Evolutionary conservation across 2,329 filamentous ascomycete genomes (phyloP), one percentile per base, ranked within the genome.

Genomic region (Curvularia eragrostidis): DNA sequence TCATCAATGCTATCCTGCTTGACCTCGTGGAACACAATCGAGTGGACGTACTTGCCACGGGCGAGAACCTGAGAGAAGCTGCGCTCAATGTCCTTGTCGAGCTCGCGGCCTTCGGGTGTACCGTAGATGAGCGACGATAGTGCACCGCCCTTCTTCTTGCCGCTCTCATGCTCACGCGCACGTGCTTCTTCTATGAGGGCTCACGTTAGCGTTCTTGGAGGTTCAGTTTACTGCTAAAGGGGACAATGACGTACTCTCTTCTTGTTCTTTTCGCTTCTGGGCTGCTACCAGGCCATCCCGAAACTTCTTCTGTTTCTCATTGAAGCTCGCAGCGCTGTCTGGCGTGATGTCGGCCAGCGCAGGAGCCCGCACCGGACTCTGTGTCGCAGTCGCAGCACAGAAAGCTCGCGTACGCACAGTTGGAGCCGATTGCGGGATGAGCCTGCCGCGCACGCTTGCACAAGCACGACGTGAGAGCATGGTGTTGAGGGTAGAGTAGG

Each of bases 11-110:
- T 95, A 71, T 97, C 93, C 60, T 93, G 93, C 81, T 96, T 93
- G 65, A 99, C 95, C 61, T 96, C 87, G 81, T 99, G 95, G 74
- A 97, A 92, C 58, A 97, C 93, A 76, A 99, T 97, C 46, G 93
- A 96, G 79, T 99, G 95, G 53, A 99, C 93, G 73, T 99, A 99
- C 81, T 99, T 99, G 74, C 95, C 95, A 65, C 95, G 87, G 23
- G 95, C 95, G 44, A 99, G 83, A 43, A 98, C 91, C 78, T 97
- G 93, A 50, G 91, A 96, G 81, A 98, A 99, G 75, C 91, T 96
- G 57, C 93, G 89, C 81, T 98, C 93, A 73, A 99, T 94, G 80
- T 98, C 94, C 64, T 91, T 90, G 73, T 99, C 95, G 76, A 97
- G 87, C 80, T 97, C 91, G 61, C 93, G 88, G 30, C 93, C 95